Evolutionary conservation across 495 filamentous ascomycete genomes (phyloP).

Genomic region (Haplographium delicatum): DNA sequence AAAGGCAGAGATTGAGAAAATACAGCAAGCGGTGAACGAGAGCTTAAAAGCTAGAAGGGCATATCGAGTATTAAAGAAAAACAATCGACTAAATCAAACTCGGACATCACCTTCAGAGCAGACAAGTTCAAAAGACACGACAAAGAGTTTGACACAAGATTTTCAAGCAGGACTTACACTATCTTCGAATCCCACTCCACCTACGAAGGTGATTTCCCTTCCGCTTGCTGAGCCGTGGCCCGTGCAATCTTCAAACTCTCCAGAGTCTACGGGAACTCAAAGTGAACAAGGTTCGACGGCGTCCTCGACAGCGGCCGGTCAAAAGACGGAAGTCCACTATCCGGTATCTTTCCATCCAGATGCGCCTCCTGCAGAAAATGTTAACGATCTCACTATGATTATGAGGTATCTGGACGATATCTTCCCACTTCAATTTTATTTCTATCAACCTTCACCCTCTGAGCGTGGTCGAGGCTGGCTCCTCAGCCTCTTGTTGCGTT

Average conservation of each 20-base stretch:
- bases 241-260: not conserved
- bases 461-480: slow-evolving; percentile 14
- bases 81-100: not conserved
- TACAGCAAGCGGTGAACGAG: slow-evolving; percentile 7
- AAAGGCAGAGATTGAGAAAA: slow-evolving; percentile 9
- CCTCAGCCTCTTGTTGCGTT: slow-evolving; percentile 1
- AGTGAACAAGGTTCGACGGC: not conserved
- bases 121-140: not conserved
- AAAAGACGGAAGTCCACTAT: not conserved
- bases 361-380: slow-evolving; percentile 5
- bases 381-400: slow-evolving; percentile 3
- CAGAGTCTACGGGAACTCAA: not conserved
- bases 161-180: not conserved
- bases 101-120: not conserved
- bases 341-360: not conserved
- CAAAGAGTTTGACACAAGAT: not conserved
- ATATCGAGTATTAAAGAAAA: slow-evolving; percentile 2
- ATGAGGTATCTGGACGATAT: slow-evolving; percentile 15
- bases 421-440: slow-evolving; percentile 10
- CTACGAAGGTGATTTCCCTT: too few relatives aligned
- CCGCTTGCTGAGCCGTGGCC: not conserved
- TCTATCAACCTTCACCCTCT: slow-evolving; percentile 8
- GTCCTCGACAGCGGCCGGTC: not conserved
- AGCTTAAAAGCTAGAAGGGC: slow-evolving; percentile 8
- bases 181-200: too few relatives aligned